Conservation (phyloP, 768 basidiomycete genomes). For the Boletus sp. region DNA sequence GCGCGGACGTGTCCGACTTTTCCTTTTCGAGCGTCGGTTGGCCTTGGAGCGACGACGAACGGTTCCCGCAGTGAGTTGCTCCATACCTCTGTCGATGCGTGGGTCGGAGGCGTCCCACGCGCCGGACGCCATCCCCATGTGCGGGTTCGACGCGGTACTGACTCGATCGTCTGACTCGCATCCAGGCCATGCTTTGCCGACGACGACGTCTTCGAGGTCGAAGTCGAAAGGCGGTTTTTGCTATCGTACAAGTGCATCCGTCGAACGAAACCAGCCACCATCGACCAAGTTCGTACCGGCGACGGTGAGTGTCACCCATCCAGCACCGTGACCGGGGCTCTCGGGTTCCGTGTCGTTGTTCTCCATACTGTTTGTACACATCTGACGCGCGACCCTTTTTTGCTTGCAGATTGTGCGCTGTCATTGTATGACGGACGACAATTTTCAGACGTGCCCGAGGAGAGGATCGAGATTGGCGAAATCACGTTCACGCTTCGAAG, state of each 20-base stretch:
- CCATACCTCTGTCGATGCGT: no score
- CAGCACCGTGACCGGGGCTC: background rate
- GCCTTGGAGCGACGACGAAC: slow-evolving; percentile 13
- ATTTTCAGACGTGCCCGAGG: slow-evolving; percentile 13
- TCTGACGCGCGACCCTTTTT: background rate
- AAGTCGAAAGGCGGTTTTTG: slow-evolving; percentile 21
- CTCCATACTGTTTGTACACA: background rate
- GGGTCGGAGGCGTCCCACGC: background rate
- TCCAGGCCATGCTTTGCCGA: slow-evolving; percentile 16
- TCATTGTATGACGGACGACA: slow-evolving; percentile 17
- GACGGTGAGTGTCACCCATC: slow-evolving; percentile 8
- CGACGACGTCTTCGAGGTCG: slow-evolving; percentile 18
- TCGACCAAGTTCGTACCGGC: slow-evolving; percentile 26
- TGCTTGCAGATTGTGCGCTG: slow-evolving; percentile 21
- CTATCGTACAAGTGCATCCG: slow-evolving; percentile 25
- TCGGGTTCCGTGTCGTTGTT: background rate
- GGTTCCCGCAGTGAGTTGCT: slow-evolving; percentile 16
- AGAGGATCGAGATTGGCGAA: slow-evolving; percentile 20
- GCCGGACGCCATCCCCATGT: background rate
- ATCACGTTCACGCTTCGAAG: slow-evolving; percentile 19
- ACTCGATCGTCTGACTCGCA: background rate
- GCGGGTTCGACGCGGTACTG: background rate
- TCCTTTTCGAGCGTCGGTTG: slow-evolving; percentile 5
- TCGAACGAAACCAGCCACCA: slow-evolving; percentile 18
- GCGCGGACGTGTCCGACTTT: background rate